Evolutionary conservation across 169 alveolate genomes (phyloP).

Genomic region (Plasmodium cynomolgi): DNA sequence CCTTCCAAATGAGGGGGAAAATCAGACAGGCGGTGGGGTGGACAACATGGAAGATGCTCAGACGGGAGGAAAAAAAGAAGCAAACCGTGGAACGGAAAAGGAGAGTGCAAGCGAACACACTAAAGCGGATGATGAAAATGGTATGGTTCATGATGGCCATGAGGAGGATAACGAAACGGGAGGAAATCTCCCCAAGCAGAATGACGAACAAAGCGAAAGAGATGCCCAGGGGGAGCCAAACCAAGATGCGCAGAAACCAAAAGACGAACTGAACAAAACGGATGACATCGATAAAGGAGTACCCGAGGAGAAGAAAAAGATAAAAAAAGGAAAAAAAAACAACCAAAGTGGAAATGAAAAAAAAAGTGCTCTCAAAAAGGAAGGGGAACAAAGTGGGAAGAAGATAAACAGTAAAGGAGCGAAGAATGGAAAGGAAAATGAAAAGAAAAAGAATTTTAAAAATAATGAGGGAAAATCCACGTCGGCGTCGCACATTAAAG

Average conservation of each 20-base stretch:
- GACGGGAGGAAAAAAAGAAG: not conserved
- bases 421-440: not conserved
- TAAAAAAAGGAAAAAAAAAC: not conserved
- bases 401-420: not conserved
- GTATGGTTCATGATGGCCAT: not conserved
- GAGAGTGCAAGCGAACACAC: not conserved
- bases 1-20: not conserved
- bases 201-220: not conserved
- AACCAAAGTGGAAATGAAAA: not conserved
- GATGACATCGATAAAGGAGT: not conserved
- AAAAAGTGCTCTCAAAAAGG: not conserved
- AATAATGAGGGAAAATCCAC: not conserved
- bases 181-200: not conserved
- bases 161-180: not conserved
- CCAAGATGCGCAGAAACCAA: not conserved
- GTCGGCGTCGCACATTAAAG: not conserved
- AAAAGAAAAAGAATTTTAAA: not conserved
- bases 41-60: not conserved
- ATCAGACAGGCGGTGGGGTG: not conserved
- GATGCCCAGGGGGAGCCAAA: not conserved
- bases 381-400: not conserved
- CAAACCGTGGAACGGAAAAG: not conserved
- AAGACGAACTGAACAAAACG: not conserved
- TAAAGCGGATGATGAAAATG: not conserved
- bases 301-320: not conserved